Evolutionary conservation across 176 grass and related monocot species (phyloP), one percentile per base, ranked within the genome.

Genomic region (Phragmites australis): DNA sequence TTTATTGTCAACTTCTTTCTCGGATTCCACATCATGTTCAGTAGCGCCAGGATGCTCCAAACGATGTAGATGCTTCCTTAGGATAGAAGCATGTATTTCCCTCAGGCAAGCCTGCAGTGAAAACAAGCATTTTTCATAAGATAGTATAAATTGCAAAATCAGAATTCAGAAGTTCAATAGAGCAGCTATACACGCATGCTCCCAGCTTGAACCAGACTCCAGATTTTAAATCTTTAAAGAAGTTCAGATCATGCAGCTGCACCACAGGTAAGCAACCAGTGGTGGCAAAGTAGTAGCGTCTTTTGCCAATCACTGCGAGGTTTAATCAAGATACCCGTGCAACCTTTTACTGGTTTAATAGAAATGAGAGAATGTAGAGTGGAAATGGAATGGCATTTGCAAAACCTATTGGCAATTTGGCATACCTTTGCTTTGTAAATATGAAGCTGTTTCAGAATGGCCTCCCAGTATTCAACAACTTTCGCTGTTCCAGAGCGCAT

Each of bases 381-480:
- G 5, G 23, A 32, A 16, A 17, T 58, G 21, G 55, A 45, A 64
- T 27, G 26, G 60, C 37, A 84, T 81, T 81, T 63, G 10, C 72
- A 85, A 41, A 52, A 61, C 31, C 66, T 59, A 64, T 25, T 66
- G 57, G 4, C 54, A 87, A 52, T 64, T 25, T 66, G 57, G 4
- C 54, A 87, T 92, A 99, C 96, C 96, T 95, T 99, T 78, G 90
- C 92, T 81, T 95, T 99, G 44, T 93, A 99, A 88, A 99, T 95
- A 75, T 95, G 92, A 62, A 99, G 96, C 56, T 88, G 86, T 68
- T 99, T 95, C 61, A 99, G 82, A 77, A 99, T 90, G 37, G 90
- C 96, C 70, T 99, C 96, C 96, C 96, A 95, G 65, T 99, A 99
- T 77, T 99, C 96, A 76, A 99, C 96, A 72, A 99, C 96, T 83